These are phyloP conservation scores for Microbotryum saponariae DNA, from an alignment of 1,284 basidiomycete genomes.

Conservation along the genomic window DNA sequence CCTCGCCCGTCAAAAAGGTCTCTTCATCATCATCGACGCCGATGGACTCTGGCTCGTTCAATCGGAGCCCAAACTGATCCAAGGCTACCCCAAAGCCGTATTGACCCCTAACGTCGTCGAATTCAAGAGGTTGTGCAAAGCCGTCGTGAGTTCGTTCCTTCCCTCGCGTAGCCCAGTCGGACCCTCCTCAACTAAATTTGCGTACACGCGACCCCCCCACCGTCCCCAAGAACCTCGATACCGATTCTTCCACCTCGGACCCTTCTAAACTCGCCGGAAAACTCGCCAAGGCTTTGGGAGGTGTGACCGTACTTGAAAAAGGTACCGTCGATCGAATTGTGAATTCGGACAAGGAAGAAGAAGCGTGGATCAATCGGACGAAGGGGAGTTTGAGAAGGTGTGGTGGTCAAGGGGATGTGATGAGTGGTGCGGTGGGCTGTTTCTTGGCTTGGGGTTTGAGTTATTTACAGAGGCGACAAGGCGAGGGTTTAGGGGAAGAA, in stretches of 20 bases:
- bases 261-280: constrained; percentile 50
- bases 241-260: constrained; percentile 39
- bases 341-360: constrained; percentile 45
- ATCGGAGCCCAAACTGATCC: constrained; percentile 63
- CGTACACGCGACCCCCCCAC: no score
- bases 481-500: constrained; percentile 35
- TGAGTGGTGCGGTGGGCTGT: constrained; percentile 78
- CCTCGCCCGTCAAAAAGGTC: constrained; percentile 51
- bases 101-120: constrained; percentile 93
- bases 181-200: background rate
- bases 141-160: constrained; percentile 51
- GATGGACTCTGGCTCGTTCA: constrained; percentile 77
- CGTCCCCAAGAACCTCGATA: constrained; percentile 46
- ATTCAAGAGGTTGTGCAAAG: constrained; percentile 74
- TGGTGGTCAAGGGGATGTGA: constrained; percentile 70
- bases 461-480: constrained; percentile 59
- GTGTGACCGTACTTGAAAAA: constrained; percentile 88
- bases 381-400: constrained; percentile 82
- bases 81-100: constrained; percentile 70
- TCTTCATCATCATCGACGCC: constrained; percentile 89
- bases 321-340: constrained; percentile 60
- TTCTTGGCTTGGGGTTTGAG: constrained; percentile 91
- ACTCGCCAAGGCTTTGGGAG: constrained; percentile 66
- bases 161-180: no score
- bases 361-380: constrained; percentile 58